These are phyloP conservation scores for Boletus semigastroideus DNA, from an alignment of 1,284 basidiomycete species.

Conservation along the genomic window DNA sequence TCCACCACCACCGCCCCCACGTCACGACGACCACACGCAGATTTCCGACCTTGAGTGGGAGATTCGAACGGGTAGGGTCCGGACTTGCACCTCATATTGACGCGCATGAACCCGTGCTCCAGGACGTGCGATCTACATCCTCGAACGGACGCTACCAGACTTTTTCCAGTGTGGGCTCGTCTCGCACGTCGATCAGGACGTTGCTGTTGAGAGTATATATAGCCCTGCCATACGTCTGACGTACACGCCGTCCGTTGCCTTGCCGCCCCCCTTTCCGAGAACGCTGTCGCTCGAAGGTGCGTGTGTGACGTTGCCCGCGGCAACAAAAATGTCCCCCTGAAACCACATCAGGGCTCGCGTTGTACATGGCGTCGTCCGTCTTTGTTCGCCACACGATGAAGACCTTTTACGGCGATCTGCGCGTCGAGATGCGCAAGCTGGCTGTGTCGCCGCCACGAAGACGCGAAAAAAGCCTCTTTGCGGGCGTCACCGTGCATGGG, in stretches of 20 bases:
- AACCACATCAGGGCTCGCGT: conserved; percentile 51
- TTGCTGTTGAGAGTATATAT: conserved; percentile 47
- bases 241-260: conserved; percentile 64
- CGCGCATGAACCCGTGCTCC: background rate
- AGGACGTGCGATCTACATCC: conserved; percentile 71
- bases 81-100: conserved; percentile 11
- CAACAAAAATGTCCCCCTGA: background rate
- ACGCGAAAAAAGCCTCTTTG: conserved; percentile 54
- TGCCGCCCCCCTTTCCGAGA: conserved; percentile 68
- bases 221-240: conserved; percentile 51
- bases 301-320: conserved; percentile 36
- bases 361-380: conserved; percentile 69
- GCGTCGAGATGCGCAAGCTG: conserved; percentile 53
- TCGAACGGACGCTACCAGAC: conserved; percentile 67
- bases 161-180: conserved; percentile 71
- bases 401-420: conserved; percentile 67
- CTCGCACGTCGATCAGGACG: conserved; percentile 47
- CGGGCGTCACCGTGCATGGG: conserved; percentile 57
- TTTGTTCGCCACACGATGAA: conserved; percentile 72
- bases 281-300: conserved; percentile 68
- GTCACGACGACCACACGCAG: conserved; percentile 13
- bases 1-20: conserved; percentile 27
- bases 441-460: conserved; percentile 26
- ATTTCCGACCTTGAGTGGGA: conserved; percentile 59
- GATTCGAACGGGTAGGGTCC: conserved; percentile 56